These are phyloP conservation scores for Lepiota subincarnata DNA, from an alignment of 768 basidiomycete genomes.

Conservation along the genomic window DNA sequence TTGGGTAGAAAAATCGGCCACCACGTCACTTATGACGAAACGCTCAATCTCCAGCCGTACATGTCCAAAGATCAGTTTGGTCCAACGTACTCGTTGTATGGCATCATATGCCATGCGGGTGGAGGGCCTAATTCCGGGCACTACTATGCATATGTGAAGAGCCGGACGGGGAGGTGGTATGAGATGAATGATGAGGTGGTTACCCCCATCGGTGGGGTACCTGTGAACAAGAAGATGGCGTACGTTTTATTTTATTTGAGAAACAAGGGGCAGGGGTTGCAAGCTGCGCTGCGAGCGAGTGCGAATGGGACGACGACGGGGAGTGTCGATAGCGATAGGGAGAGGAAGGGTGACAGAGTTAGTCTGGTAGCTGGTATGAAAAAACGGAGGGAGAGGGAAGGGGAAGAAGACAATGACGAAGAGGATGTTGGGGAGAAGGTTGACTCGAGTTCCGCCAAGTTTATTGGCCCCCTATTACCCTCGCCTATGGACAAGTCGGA, in stretches of 20 bases:
- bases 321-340: slow-evolving; percentile 7
- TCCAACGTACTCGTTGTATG: slow-evolving; percentile 83
- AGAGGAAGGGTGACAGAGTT: slow-evolving; percentile 25
- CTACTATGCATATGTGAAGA: slow-evolving; percentile 84
- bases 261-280: slow-evolving; percentile 70
- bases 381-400: slow-evolving; percentile 38
- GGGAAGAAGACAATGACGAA: slow-evolving; percentile 42
- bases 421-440: slow-evolving; percentile 51
- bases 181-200: slow-evolving; percentile 94
- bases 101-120: slow-evolving; percentile 91
- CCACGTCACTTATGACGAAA: slow-evolving; percentile 73
- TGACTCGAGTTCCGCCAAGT: slow-evolving; percentile 26
- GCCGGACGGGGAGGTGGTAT: slow-evolving; percentile 69
- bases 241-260: slow-evolving; percentile 93
- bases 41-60: slow-evolving; percentile 63
- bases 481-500: slow-evolving; percentile 30
- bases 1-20: slow-evolving; percentile 84
- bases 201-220: slow-evolving; percentile 34
- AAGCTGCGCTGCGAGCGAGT: slow-evolving; percentile 50
- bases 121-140: slow-evolving; percentile 93
- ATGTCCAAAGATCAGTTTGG: slow-evolving; percentile 83
- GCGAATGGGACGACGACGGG: slow-evolving; percentile 20
- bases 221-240: slow-evolving; percentile 70
- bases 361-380: slow-evolving; percentile 47
- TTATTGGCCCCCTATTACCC: slow-evolving; percentile 68